Base-by-base conservation (phyloP, 495 filamentous ascomycete genomes). In the Aspergillus conjunctus region DNA sequence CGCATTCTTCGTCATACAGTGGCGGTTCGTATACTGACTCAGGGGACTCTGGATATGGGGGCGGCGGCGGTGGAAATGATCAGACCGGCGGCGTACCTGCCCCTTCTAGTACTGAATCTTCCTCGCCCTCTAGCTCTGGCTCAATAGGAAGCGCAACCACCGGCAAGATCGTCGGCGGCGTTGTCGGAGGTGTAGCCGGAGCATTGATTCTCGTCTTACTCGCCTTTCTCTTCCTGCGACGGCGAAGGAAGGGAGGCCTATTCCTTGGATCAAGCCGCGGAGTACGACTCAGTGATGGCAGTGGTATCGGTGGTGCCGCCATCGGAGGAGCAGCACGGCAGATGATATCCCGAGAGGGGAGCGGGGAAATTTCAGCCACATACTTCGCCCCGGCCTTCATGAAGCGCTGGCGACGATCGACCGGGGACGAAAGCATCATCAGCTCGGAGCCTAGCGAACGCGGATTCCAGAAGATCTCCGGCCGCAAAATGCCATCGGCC, bases 401-500 rank as follows among this genome's bases (percentile, higher is more conserved):
- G 69, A 77, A 79, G 64, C 65, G 73, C 62, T 66, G 74, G 76
- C 53, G 71, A 51, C 67, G 73, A 57, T 73, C 81, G 14, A 77
- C 74, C 1, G 71, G 67, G 1, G 79, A 77, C 4, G 81, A 82
- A 39, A 79, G 78, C 44, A 73, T 69, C 5, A 10, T 69, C 8
- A 66, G 66, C 31, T 69, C 73, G 0, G 60, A 46, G 20, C 63
- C 76, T 4, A 80, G 79, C 56, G 82, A 85, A 51, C 78, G 79
- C 14, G 82, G 83, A 2, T 85, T 85, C 61, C 80, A 85, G 60
- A 83, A 82, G 61, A 76, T 93, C 5, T 88, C 88, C 7, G 90
- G 90, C 34, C 80, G 85, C 54, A 91, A 91, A 64, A 74, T 93
- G n/a, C 79, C 83, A 6, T 85, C 90, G 15, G 88, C 34, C 80